Percentiles rank a stretch among this genome's conserved stretches.
Conservation (phyloP, 306 rosid genomes). For the Medicago arabica region DNA sequence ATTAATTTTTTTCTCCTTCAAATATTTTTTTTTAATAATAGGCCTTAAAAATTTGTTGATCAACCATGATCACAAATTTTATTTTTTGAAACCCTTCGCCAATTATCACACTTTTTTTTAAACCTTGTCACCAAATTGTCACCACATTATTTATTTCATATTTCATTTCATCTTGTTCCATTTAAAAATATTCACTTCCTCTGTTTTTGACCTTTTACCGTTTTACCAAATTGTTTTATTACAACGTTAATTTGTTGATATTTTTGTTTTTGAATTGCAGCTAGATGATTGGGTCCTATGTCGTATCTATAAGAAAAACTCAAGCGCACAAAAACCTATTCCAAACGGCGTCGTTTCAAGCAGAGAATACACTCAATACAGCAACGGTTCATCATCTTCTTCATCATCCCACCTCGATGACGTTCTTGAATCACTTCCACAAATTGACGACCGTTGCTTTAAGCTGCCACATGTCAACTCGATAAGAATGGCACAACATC, state of each 20-base stretch:
- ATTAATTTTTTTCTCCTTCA: no score
- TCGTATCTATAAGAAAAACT: constrained; percentile 83
- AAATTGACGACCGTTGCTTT: constrained; percentile 62
- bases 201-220: neutral
- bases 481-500: constrained; percentile 48
- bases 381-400: constrained; percentile 69
- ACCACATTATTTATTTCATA: neutral
- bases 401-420: constrained; percentile 76
- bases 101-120: no score
- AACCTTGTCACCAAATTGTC: no score
- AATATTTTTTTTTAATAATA: no score
- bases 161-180: no score
- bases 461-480: constrained; percentile 65
- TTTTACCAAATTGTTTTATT: neutral
- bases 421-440: constrained; percentile 76
- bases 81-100: no score
- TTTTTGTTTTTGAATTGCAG: constrained; percentile 41
- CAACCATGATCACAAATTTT: no score
- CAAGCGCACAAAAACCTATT: constrained; percentile 50
- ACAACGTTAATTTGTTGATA: neutral
- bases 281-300: constrained; percentile 96
- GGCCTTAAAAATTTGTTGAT: no score
- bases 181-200: neutral
- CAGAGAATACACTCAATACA: constrained; percentile 60
- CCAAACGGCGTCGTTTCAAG: constrained; percentile 49